Evolutionary conservation across 2,329 filamentous ascomycete genomes (phyloP).

Genomic region (Aspergillus viridinutans): DNA sequence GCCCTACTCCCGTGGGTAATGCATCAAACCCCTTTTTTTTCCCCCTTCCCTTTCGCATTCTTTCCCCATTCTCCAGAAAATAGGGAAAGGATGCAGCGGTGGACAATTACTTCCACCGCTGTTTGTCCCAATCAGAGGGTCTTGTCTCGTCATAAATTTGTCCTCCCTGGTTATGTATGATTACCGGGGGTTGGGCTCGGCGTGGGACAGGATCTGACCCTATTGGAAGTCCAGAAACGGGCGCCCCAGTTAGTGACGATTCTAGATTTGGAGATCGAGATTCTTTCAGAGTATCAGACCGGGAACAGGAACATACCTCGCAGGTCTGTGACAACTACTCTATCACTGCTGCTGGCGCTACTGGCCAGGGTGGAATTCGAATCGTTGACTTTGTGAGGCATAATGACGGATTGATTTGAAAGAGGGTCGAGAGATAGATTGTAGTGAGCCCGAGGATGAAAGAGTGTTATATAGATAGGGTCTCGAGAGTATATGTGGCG

Average conservation of each 20-base stretch:
- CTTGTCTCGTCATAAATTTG: constrained; percentile 35
- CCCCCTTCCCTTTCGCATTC: background rate
- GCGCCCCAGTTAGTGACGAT: constrained; percentile 8
- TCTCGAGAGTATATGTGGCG: background rate
- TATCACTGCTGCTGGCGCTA: constrained; percentile 26
- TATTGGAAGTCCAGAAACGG: constrained; percentile 16
- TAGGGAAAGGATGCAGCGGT: background rate
- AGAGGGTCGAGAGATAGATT: background rate
- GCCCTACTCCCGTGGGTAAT: background rate
- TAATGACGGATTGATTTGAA: constrained; percentile 13
- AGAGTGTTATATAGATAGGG: background rate
- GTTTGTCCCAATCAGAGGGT: constrained; percentile 36
- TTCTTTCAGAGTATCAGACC: background rate
- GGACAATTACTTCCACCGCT: constrained; percentile 32
- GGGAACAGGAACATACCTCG: constrained; percentile 24
- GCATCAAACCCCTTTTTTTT: background rate
- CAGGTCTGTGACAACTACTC: constrained; percentile 25
- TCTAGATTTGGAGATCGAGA: background rate
- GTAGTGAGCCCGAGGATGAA: background rate
- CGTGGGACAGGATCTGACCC: constrained; percentile 29
- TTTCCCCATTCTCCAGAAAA: background rate
- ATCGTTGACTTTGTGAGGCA: constrained; percentile 35
- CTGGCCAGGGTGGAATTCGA: constrained; percentile 34
- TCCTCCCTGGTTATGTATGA: constrained; percentile 34
- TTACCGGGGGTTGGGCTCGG: constrained; percentile 28